phyloP scores from a whole-genome alignment of 148 eudicot species.

The Rhododendron molle region DNA sequence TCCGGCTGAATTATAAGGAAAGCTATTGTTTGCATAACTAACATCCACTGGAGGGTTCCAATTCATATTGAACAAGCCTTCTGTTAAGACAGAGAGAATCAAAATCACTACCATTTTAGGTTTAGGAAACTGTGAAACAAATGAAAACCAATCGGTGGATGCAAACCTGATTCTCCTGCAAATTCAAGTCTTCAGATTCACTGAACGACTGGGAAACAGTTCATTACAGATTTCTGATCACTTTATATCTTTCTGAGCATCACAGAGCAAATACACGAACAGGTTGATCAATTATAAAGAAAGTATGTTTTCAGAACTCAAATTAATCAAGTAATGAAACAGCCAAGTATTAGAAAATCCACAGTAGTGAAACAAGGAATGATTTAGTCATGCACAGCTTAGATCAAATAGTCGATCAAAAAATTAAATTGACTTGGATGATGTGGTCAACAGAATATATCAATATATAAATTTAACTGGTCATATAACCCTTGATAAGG shows the following conservation, averaged over 20 bases:
- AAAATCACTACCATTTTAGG: slow-evolving; percentile 1
- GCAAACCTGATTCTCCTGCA: slow-evolving; percentile 18
- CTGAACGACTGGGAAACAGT: neutral
- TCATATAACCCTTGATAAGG: neutral
- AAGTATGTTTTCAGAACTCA: neutral
- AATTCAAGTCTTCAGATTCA: slow-evolving; percentile 16
- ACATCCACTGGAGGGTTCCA: slow-evolving; percentile 62
- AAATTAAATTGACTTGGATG: neutral
- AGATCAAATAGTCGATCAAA: neutral
- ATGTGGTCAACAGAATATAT: neutral
- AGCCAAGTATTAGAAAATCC: neutral
- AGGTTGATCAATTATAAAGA: neutral
- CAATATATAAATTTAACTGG: neutral
- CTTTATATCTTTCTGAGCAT: neutral
- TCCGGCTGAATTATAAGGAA: slow-evolving; percentile 68
- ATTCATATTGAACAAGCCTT: slow-evolving; percentile 41
- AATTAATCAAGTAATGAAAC: neutral
- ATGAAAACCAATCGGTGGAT: neutral
- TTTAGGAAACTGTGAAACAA: neutral
- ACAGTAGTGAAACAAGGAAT: neutral
- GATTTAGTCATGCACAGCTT: neutral
- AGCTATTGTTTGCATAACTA: slow-evolving; percentile 39
- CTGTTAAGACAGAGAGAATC: slow-evolving; percentile 7
- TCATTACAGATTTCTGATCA: neutral
- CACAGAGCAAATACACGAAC: neutral